Evolutionary conservation across 768 basidiomycete genomes (phyloP).

Genomic region (Panellus pusillus): DNA sequence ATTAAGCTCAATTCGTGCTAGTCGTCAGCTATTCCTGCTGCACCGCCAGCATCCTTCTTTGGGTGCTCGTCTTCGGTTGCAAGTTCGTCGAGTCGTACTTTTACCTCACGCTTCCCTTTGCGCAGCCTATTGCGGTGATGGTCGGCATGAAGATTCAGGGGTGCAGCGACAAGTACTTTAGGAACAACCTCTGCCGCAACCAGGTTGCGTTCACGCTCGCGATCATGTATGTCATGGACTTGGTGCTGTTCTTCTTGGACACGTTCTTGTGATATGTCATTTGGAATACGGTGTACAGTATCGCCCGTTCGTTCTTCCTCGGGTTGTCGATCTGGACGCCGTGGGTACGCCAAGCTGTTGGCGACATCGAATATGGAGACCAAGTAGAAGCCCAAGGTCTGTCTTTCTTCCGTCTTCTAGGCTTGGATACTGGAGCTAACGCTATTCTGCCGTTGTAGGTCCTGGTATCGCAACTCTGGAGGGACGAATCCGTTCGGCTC

Average conservation of each 20-base stretch:
- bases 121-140: conserved; percentile 91
- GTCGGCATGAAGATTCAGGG: conserved; percentile 94
- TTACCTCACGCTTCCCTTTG: conserved; percentile 94
- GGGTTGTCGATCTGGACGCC: conserved; percentile 99
- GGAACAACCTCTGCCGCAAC: conserved; percentile 81
- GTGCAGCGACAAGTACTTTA: conserved; percentile 88
- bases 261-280: conserved; percentile 99
- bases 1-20: not conserved
- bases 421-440: not conserved
- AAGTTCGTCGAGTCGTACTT: conserved; percentile 98
- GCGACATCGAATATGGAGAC: conserved; percentile 96
- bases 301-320: conserved; percentile 84
- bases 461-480: conserved; percentile 98
- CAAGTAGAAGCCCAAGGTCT: conserved; percentile 97
- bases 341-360: conserved; percentile 95
- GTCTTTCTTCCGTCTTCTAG: conserved; percentile 19
- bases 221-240: conserved; percentile 99
- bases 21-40: conserved; percentile 4
- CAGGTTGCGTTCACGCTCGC: conserved; percentile 94
- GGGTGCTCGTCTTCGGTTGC: conserved; percentile 94
- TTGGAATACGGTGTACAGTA: conserved; percentile 95
- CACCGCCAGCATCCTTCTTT: conserved; percentile 63
- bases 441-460: conserved; percentile 49
- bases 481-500: conserved; percentile 61
- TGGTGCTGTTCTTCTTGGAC: conserved; percentile 96